These are phyloP conservation scores for Macrolepiota fuliginosa DNA, from an alignment of 768 basidiomycete genomes.

Conservation along the genomic window DNA sequence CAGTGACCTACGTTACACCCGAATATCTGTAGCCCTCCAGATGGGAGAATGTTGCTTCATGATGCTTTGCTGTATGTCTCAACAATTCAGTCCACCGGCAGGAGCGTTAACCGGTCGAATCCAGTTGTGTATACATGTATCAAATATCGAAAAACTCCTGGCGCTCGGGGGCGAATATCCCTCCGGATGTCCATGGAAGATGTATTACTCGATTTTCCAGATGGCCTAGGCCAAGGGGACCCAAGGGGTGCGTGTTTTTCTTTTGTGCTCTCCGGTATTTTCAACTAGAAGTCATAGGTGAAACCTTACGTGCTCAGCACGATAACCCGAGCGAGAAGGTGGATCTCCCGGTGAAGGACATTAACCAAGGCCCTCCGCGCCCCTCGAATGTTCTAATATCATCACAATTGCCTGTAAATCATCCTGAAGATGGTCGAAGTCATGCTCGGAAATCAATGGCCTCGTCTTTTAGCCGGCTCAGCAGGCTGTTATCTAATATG, in stretches of 20 bases:
- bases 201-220: constrained; percentile 27
- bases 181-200: constrained; percentile 46
- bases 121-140: constrained; percentile 56
- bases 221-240: constrained; percentile 22
- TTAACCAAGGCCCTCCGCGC: background rate
- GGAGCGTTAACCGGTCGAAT: background rate
- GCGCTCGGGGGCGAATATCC: constrained; percentile 55
- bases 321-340: constrained; percentile 2
- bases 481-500: constrained; percentile 50
- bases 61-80: constrained; percentile 55
- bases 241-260: constrained; percentile 52
- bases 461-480: constrained; percentile 35
- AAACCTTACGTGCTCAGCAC: background rate
- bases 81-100: background rate
- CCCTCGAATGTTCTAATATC: background rate
- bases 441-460: constrained; percentile 21
- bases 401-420: background rate
- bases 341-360: background rate
- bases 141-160: constrained; percentile 47
- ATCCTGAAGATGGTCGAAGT: constrained; percentile 6
- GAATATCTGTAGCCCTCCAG: constrained; percentile 45
- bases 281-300: background rate
- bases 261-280: background rate
- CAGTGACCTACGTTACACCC: constrained; percentile 31
- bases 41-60: constrained; percentile 57